Percentiles rank a stretch among this genome's conserved stretches.
Evolutionary conservation across 1,284 basidiomycete genomes (phyloP).

Genomic region (Naganishia albida): DNA sequence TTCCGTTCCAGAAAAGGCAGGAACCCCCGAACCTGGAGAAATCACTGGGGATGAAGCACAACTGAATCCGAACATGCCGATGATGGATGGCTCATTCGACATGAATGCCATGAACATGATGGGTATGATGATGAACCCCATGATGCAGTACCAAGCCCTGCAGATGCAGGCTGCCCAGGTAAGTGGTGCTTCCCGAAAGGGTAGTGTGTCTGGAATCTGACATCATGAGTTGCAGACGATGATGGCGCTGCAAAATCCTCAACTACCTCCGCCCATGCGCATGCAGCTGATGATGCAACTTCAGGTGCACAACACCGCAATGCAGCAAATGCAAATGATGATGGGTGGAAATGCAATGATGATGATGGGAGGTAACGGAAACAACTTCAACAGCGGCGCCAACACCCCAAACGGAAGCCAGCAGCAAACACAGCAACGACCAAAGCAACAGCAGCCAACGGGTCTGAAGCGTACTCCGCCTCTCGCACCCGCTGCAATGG

Average conservation of each 20-base stretch:
- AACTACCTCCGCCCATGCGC: slow-evolving; percentile 29
- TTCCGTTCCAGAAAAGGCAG: slow-evolving; percentile 7
- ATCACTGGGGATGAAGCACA: slow-evolving; percentile 11
- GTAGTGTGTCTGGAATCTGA: background rate
- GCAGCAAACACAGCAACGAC: slow-evolving; percentile 13
- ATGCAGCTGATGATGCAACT: slow-evolving; percentile 33
- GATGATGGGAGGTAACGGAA: slow-evolving; percentile 31
- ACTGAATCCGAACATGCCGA: slow-evolving; percentile 1
- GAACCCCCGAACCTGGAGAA: slow-evolving; percentile 28
- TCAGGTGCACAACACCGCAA: slow-evolving; percentile 32
- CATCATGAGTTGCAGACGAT: too few relatives aligned
- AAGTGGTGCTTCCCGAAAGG: background rate
- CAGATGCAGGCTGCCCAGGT: slow-evolving; percentile 35
- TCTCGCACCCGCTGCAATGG: background rate
- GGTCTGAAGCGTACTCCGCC: background rate
- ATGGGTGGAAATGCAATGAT: slow-evolving; percentile 32
- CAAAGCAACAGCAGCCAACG: slow-evolving; percentile 2
- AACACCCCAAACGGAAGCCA: slow-evolving; percentile 15
- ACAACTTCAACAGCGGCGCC: slow-evolving; percentile 16
- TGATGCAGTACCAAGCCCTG: slow-evolving; percentile 38
- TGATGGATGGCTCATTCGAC: slow-evolving; percentile 22
- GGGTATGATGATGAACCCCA: slow-evolving; percentile 35
- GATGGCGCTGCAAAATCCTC: slow-evolving; percentile 32
- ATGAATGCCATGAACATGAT: slow-evolving; percentile 29
- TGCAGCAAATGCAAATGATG: slow-evolving; percentile 22